Evolutionary conservation across 768 basidiomycete species (phyloP), one percentile per base, ranked within the genome.

Genomic region (Tricholoma flavovirens): DNA sequence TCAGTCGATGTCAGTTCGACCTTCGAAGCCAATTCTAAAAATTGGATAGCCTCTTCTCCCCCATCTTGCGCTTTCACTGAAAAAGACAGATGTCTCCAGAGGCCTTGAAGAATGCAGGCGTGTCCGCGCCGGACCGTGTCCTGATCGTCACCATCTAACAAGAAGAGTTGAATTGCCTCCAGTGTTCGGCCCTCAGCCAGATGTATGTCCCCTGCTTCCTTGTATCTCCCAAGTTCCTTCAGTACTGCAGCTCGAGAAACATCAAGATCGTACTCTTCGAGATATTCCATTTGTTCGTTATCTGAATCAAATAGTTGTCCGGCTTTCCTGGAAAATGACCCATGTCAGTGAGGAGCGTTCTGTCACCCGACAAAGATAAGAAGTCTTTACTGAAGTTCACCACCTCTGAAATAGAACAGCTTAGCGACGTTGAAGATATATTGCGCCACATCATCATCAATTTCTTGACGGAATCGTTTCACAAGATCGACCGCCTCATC

Each of bases 211-310:
- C 82, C 83, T 0, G 85, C 84, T 40, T 85, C 80, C 1, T 59
- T 53, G 45, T 67, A 73, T 57, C 73, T 71, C 12, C 74, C 76
- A 10, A 76, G 69, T 4, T 68, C 66, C 26, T 73, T 71, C 11
- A 84, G 69, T 7, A 86, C 59, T 0, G 67, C 65, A 0, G 78
- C 77, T 6, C 73, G 80, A 6, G 80, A 76, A 11, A 72, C 56
- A 59, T 83, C 79, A 5, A 88, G 67, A 33, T 77, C 78, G 43
- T 75, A 74, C 4, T 81, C 75, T 53, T 84, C 78, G 15, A 83
- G 71, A 56, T 82, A 88, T 35, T 78, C 76, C n/a, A 84, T 59
- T 17, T 74, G 73, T 19, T 84, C 81, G 19, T 87, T 79, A 0
- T 74, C 67, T 0, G 75, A 70, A 0, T 70, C 57, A 56, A 88